These are phyloP conservation scores for Sarocladiaceae sp. DNA, from an alignment of 2,329 filamentous ascomycete genomes.

Conservation along the genomic window DNA sequence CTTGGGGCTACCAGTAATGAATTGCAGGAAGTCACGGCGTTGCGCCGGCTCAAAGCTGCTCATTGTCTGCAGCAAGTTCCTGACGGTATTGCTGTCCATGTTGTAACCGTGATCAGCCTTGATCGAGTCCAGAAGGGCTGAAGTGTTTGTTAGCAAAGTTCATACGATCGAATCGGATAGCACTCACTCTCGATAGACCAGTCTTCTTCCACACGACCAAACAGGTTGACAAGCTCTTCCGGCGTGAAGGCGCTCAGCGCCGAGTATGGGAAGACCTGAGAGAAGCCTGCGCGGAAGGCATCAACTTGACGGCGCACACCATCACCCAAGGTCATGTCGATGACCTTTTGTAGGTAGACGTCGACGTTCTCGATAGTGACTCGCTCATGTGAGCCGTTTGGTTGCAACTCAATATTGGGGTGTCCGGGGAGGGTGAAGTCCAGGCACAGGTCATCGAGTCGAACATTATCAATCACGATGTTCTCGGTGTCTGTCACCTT, in stretches of 20 bases:
- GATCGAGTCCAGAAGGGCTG: constrained; percentile 94
- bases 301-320: constrained; percentile 88
- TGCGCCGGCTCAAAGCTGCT: constrained; percentile 72
- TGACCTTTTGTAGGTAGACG: constrained; percentile 79
- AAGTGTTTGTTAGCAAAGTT: constrained; percentile 14
- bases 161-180: constrained; percentile 3
- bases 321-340: constrained; percentile 85
- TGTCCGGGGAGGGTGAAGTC: constrained; percentile 96
- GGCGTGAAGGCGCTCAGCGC: constrained; percentile 92
- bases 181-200: constrained; percentile 94
- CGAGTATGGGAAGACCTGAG: constrained; percentile 92
- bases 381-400: constrained; percentile 66
- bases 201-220: constrained; percentile 89
- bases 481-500: constrained; percentile 67
- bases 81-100: constrained; percentile 94
- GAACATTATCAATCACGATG: constrained; percentile 71
- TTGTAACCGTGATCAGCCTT: constrained; percentile 99
- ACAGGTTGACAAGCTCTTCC: constrained; percentile 89
- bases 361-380: constrained; percentile 93
- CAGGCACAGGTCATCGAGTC: constrained; percentile 80
- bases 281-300: constrained; percentile 87
- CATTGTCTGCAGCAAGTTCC: constrained; percentile 91
- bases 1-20: constrained; percentile 96
- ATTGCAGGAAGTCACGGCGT: constrained; percentile 92
- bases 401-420: constrained; percentile 75